Conservation (phyloP, 495 filamentous ascomycete species). For the Neurospora pannonica region DNA sequence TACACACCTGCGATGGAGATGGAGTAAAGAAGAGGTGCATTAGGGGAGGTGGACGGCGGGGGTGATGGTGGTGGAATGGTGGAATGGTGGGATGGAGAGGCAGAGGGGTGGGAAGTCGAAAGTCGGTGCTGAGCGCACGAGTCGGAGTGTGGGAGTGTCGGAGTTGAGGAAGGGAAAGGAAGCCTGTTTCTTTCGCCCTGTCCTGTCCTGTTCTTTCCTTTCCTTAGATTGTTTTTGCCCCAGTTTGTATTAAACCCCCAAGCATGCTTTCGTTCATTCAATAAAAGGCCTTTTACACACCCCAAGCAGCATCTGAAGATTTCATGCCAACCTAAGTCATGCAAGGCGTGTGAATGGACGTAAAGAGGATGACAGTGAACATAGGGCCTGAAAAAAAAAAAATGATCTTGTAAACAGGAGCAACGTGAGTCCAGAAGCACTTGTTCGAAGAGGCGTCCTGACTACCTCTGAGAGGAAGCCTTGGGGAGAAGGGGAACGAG, state of each 20-base stretch:
- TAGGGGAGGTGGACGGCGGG: too few species aligned
- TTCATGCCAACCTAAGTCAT: neutral
- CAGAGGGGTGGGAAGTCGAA: neutral
- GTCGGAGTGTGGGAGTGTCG: neutral
- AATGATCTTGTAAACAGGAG: too few species aligned
- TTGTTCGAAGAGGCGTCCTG: too few species aligned
- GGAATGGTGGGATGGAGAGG: too few species aligned
- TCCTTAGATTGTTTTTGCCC: neutral
- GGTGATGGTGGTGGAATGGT: too few species aligned
- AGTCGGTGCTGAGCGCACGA: neutral
- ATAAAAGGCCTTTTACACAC: neutral
- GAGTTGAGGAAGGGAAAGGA: neutral
- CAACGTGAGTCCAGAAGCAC: neutral
- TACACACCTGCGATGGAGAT: neutral
- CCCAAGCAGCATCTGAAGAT: rapidly evolving
- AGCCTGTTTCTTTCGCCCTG: neutral
- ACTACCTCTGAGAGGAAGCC: neutral
- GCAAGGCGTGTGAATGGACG: too few species aligned
- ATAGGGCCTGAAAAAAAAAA: too few species aligned
- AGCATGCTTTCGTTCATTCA: neutral
- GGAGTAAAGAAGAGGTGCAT: neutral
- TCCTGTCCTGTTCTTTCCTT: neutral
- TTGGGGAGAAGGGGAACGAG: neutral
- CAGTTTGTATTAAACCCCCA: neutral
- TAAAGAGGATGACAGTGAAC: too few species aligned